A percentile compares a stretch with the other conserved stretches of the same genome.
phyloP scores from a whole-genome alignment of 495 filamentous ascomycete species.

The Aspergillus cavernicola region DNA sequence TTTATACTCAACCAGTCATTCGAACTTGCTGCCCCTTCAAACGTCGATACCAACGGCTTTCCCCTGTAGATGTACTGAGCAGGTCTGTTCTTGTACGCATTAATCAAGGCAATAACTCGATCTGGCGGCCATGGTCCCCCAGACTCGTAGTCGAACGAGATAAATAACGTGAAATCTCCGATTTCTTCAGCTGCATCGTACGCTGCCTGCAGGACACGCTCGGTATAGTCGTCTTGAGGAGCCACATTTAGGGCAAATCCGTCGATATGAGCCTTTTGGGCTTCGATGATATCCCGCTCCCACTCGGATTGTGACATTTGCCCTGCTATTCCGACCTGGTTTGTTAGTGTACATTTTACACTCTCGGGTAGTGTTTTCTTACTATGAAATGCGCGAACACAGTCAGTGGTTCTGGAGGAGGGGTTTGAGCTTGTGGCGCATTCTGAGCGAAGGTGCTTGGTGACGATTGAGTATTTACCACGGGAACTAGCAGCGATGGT shows the following conservation, averaged over 20 bases:
- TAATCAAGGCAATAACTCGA: constrained; percentile 55
- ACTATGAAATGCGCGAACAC: constrained; percentile 41
- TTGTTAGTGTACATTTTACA: neutral
- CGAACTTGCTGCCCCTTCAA: constrained; percentile 58
- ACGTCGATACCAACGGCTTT: constrained; percentile 66
- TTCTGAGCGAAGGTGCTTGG: constrained; percentile 7
- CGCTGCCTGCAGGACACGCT: constrained; percentile 47
- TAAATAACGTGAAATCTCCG: constrained; percentile 56
- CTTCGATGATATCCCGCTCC: constrained; percentile 56
- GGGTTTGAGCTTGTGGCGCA: neutral
- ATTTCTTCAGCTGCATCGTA: constrained; percentile 52
- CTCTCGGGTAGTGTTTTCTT: neutral
- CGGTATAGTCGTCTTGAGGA: constrained; percentile 46
- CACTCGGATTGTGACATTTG: constrained; percentile 45
- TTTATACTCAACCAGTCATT: constrained; percentile 58
- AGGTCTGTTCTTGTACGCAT: constrained; percentile 45
- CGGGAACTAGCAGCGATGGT: constrained; percentile 3
- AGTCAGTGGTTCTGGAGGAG: constrained; percentile 16
- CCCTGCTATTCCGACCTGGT: constrained; percentile 29
- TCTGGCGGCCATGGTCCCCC: constrained; percentile 51
- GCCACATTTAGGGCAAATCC: constrained; percentile 71
- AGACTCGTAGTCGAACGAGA: constrained; percentile 67
- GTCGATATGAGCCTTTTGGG: constrained; percentile 62
- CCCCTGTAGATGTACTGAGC: constrained; percentile 55
- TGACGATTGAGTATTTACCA: constrained; percentile 1